phyloP scores from a whole-genome alignment of 208 protist genomes.

The Crithidia bombi region DNA sequence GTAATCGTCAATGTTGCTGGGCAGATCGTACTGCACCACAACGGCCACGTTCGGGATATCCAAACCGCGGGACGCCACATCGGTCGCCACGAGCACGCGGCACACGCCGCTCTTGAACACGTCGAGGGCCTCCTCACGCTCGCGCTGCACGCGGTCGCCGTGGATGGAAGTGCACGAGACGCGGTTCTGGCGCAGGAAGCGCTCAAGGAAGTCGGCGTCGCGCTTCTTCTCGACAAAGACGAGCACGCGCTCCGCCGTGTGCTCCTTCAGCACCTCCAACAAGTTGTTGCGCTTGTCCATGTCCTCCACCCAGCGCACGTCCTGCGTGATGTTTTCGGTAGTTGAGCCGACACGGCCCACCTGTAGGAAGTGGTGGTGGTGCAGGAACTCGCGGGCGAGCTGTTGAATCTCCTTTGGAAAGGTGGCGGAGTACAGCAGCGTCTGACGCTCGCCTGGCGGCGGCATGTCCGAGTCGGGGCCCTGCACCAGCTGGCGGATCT shows the following conservation, averaged over 20 bases:
- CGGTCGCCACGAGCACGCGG: conserved; percentile 96
- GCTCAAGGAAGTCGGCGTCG: conserved; percentile 95
- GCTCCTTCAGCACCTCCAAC: conserved; percentile 68
- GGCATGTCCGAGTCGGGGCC: conserved; percentile 96
- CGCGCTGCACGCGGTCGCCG: conserved; percentile 95
- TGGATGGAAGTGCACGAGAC: conserved; percentile 96
- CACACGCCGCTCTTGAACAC: conserved; percentile 91
- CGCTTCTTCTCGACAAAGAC: conserved; percentile 99
- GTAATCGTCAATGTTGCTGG: conserved; percentile 99
- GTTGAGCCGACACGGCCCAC: conserved; percentile 98
- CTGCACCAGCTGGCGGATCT: conserved; percentile 98
- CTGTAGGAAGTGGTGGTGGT: conserved; percentile 97
- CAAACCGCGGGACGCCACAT: conserved; percentile 97
- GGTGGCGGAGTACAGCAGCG: conserved; percentile 99
- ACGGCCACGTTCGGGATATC: conserved; percentile 98
- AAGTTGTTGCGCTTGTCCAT: conserved; percentile 81
- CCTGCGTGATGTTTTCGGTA: conserved; percentile 97
- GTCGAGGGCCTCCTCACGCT: conserved; percentile 91
- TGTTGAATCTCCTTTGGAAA: conserved; percentile 99
- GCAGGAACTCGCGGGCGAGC: conserved; percentile 97
- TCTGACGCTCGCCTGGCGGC: conserved; percentile 96
- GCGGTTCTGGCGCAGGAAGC: conserved; percentile 87
- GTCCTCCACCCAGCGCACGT: conserved; percentile 92
- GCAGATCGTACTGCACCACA: conserved; percentile 99
- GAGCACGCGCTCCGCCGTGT: conserved; percentile 77